Base-by-base conservation (phyloP, 495 filamentous ascomycete species). In the Penicillium chermesinum region DNA sequence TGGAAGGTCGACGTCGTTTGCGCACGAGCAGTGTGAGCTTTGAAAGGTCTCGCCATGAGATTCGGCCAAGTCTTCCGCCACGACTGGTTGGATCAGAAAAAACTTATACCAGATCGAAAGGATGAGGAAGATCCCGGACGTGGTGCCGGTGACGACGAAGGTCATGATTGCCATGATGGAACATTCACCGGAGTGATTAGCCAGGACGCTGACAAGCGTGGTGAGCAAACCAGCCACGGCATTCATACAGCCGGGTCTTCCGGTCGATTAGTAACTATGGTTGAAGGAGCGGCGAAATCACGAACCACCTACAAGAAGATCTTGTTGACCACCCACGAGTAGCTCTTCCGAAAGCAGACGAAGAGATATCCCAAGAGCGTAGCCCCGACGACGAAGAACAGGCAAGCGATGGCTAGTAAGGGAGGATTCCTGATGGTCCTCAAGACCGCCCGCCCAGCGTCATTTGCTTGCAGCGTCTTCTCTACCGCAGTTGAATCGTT, bases 281-380 rank as follows among this genome's bases (percentile, higher is more conserved):
- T 30, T 5, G 10, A 10, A 30, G 4, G 25, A 10, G 25, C 25
- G 4, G 25, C 25, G 10, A 30, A 10, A 10, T 4, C 10, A n/a
- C n/a, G n/a, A 30, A 10, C 10, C 25, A 30, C 25, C 10, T 30
- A 30, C 25, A 30, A 10, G 10, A 30, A 30, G 4, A 30, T 30
- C 25, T 30, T 30, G 25, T 61, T 57, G 12, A 54, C 48, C 19
- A 65, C 42, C 59, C 59, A 65, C 21, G 57, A 47, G 17, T 65
- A 65, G 30, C 58, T 63, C 2, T 35, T 1, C 48, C 44, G 57
- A 54, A 54, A 39, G 35, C 43, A 17, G 25, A 30, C 25, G 39
- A 58, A 38, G 38, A 57, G 52, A 34, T 37, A 49, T 7, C 41
- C 30, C 38, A 65, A 47, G 12, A 39, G 45, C 14, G 25, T 8